Evolutionary conservation across 1,139 yeast species (phyloP).

Genomic region (Debaryomycetaceae sp.): DNA sequence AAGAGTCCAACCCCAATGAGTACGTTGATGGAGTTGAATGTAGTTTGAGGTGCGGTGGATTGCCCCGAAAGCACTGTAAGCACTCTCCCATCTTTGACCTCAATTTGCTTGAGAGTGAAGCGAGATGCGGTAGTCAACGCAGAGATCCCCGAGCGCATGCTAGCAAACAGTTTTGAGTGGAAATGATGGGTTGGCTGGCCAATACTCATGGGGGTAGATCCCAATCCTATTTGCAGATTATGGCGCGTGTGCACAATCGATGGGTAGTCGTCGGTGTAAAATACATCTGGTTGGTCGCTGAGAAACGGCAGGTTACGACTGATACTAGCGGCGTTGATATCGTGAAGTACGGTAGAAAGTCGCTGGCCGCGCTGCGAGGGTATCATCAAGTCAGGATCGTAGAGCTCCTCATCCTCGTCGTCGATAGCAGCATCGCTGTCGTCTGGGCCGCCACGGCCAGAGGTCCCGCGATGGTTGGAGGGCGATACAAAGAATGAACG

Average conservation of each 20-base stretch:
- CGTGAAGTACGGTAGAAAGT: conserved; percentile 51
- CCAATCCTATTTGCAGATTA: conserved; percentile 15
- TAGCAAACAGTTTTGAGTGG: conserved; percentile 34
- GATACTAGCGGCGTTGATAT: conserved; percentile 16
- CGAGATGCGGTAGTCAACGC: conserved; percentile 47
- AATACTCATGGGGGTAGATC: not conserved
- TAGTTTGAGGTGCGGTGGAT: conserved; percentile 55
- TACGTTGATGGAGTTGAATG: conserved; percentile 44
- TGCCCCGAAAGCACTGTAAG: conserved; percentile 76
- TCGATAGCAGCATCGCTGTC: conserved; percentile 13
- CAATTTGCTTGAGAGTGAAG: conserved; percentile 58
- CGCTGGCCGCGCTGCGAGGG: conserved; percentile 64
- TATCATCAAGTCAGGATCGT: conserved; percentile 67
- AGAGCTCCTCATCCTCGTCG: conserved; percentile 46
- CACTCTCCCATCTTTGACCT: conserved; percentile 69
- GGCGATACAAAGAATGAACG: conserved; percentile 34
- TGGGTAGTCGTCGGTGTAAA: conserved; percentile 34
- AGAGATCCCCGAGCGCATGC: conserved; percentile 32
- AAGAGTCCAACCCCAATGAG: conserved; percentile 47
- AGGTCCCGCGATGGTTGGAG: conserved; percentile 6
- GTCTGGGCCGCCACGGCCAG: conserved; percentile 9
- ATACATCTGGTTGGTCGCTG: conserved; percentile 29
- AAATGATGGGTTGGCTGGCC: conserved; percentile 13
- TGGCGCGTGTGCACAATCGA: conserved; percentile 22
- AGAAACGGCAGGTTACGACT: conserved; percentile 27